phyloP scores from a whole-genome alignment of 2,329 filamentous ascomycete species.

The Scortechinia acanthostroma region DNA sequence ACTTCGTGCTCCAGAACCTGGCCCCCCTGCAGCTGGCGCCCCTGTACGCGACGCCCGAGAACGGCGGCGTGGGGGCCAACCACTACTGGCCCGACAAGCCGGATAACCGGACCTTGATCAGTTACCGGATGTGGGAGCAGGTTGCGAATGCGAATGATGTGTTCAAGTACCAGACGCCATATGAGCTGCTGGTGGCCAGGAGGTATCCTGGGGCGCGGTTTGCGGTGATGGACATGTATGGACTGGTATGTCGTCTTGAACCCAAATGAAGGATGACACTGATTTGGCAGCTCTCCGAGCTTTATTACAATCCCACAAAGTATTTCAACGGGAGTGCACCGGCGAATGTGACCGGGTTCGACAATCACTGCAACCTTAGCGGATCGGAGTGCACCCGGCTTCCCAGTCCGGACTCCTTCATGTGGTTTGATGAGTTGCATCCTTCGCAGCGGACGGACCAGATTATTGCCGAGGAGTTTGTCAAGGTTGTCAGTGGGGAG shows the following conservation, averaged over 20 bases:
- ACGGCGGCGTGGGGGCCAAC: constrained; percentile 32
- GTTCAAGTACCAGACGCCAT: constrained; percentile 40
- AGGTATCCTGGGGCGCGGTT: constrained; percentile 38
- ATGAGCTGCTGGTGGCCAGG: constrained; percentile 26
- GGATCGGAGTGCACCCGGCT: constrained; percentile 20
- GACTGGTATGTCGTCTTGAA: constrained; percentile 24
- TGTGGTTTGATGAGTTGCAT: constrained; percentile 53
- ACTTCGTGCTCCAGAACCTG: constrained; percentile 48
- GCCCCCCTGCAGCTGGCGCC: constrained; percentile 43
- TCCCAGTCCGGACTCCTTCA: constrained; percentile 32
- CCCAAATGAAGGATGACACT: neutral
- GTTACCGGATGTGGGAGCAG: constrained; percentile 39
- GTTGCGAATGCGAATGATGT: constrained; percentile 40
- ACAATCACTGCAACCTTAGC: constrained; percentile 28
- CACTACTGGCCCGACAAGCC: constrained; percentile 27
- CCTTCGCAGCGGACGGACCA: constrained; percentile 44
- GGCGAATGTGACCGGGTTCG: constrained; percentile 40
- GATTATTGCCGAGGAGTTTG: constrained; percentile 42
- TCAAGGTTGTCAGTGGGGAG: constrained; percentile 37
- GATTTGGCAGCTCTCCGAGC: constrained; percentile 35
- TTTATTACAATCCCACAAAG: constrained; percentile 37
- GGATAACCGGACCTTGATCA: constrained; percentile 38
- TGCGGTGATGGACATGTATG: constrained; percentile 44
- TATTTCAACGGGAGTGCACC: constrained; percentile 55
- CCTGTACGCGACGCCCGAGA: constrained; percentile 37